phyloP scores from a whole-genome alignment of 1,139 yeast species.

The Suhomyces atakaporum region DNA sequence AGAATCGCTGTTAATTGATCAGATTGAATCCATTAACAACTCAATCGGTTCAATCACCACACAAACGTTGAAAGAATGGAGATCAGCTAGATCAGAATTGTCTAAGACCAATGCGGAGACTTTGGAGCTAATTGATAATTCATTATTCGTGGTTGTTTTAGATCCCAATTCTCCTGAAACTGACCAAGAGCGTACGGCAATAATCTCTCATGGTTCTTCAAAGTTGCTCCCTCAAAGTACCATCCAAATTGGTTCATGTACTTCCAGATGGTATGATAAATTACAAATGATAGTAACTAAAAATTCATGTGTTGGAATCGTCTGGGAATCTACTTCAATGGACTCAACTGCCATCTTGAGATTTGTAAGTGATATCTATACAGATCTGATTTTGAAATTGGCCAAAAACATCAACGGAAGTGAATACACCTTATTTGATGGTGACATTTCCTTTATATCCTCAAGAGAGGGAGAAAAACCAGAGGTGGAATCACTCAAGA shows the following conservation, averaged over 20 bases:
- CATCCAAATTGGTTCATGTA: slow-evolving; percentile 72
- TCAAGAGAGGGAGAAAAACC: slow-evolving; percentile 48
- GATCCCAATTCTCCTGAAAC: slow-evolving; percentile 49
- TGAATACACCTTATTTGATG: slow-evolving; percentile 67
- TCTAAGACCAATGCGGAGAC: slow-evolving; percentile 45
- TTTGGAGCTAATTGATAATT: slow-evolving; percentile 56
- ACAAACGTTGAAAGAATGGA: slow-evolving; percentile 66
- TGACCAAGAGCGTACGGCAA: slow-evolving; percentile 49
- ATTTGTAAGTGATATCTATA: slow-evolving; percentile 72
- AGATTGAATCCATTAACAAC: slow-evolving; percentile 47
- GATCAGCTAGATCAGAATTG: slow-evolving; percentile 53
- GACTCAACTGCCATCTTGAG: slow-evolving; percentile 76
- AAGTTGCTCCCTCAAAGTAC: slow-evolving; percentile 53
- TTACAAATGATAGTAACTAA: slow-evolving; percentile 67
- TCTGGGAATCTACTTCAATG: slow-evolving; percentile 75
- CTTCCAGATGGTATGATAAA: slow-evolving; percentile 80
- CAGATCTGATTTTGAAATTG: slow-evolving; percentile 70
- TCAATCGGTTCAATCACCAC: slow-evolving; percentile 74
- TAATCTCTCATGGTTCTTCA: slow-evolving; percentile 68
- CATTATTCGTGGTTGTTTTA: slow-evolving; percentile 66
- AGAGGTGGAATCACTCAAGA: slow-evolving; percentile 39
- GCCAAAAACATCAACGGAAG: slow-evolving; percentile 72
- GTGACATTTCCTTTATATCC: slow-evolving; percentile 34
- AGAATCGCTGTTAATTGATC: slow-evolving; percentile 41
- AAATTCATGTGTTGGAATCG: slow-evolving; percentile 73